phyloP scores from a whole-genome alignment of 2,329 filamentous ascomycete species.

The Thielaviopsis euricoi region DNA sequence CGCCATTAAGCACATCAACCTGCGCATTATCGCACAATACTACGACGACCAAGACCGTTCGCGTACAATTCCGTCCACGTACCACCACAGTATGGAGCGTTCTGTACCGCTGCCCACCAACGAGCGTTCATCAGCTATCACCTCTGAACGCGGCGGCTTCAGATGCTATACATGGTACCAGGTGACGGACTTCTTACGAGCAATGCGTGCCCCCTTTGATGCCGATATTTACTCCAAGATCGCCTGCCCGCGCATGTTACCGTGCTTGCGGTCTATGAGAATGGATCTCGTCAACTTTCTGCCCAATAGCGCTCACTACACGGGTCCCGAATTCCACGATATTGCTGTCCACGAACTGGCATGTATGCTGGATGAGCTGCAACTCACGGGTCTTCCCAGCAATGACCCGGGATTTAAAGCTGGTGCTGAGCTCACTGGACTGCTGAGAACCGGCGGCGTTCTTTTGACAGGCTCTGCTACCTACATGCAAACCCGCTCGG shows the following conservation, averaged over 20 bases:
- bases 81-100: constrained; percentile 28
- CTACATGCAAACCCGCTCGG: constrained; percentile 25
- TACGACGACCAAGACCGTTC: constrained; percentile 34
- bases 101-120: constrained; percentile 26
- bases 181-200: constrained; percentile 34
- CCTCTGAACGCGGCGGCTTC: constrained; percentile 33
- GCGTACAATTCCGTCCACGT: constrained; percentile 15
- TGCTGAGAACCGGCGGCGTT: constrained; percentile 37
- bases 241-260: constrained; percentile 26
- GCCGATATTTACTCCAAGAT: constrained; percentile 14
- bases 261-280: constrained; percentile 29
- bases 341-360: constrained; percentile 37
- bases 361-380: constrained; percentile 34
- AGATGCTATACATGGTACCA: constrained; percentile 39
- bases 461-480: constrained; percentile 29
- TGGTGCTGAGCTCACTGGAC: constrained; percentile 30
- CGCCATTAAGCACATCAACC: constrained; percentile 28
- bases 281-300: constrained; percentile 40
- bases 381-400: constrained; percentile 33
- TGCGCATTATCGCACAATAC: constrained; percentile 38
- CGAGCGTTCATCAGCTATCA: constrained; percentile 27
- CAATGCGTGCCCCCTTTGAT: constrained; percentile 31
- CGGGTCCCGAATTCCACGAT: constrained; percentile 32
- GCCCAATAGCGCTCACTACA: constrained; percentile 27
- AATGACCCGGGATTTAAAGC: constrained; percentile 32